Evolutionary conservation across 2,329 filamentous ascomycete genomes (phyloP).

Genomic region (Fusarium equiseti): DNA sequence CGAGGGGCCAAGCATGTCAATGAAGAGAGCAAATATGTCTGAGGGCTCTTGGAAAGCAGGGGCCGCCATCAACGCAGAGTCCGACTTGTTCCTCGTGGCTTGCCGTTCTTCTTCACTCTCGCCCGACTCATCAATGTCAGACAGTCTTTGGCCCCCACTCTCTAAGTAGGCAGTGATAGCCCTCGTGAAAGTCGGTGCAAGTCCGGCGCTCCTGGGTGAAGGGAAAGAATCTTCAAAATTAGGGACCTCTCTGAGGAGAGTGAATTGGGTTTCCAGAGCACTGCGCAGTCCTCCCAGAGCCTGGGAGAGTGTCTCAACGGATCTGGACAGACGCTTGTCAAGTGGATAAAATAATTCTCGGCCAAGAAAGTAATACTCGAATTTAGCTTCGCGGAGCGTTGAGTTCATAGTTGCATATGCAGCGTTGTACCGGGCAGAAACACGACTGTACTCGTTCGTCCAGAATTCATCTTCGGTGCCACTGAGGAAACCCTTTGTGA

Average conservation of each 20-base stretch:
- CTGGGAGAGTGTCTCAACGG: constrained; percentile 86
- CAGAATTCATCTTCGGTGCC: constrained; percentile 83
- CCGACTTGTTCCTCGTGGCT: constrained; percentile 46
- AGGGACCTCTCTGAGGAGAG: constrained; percentile 76
- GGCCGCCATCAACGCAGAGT: constrained; percentile 46
- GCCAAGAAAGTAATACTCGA: constrained; percentile 87
- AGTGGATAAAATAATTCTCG: constrained; percentile 82
- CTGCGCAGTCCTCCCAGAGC: constrained; percentile 91
- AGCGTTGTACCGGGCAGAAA: constrained; percentile 72
- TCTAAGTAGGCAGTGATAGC: constrained; percentile 52
- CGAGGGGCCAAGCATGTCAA: constrained; percentile 87
- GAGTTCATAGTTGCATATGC: constrained; percentile 79
- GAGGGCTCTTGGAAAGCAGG: constrained; percentile 70
- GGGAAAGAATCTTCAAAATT: constrained; percentile 23
- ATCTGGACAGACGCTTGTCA: constrained; percentile 83
- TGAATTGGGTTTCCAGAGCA: constrained; percentile 89
- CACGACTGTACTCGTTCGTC: constrained; percentile 72
- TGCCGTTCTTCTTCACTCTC: constrained; percentile 65
- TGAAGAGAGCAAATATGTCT: constrained; percentile 93
- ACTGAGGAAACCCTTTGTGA: constrained; percentile 85
- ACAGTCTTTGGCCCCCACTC: constrained; percentile 62
- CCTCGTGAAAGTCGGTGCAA: constrained; percentile 47
- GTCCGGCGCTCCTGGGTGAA: constrained; percentile 32
- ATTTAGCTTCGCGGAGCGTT: constrained; percentile 85
- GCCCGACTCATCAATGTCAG: constrained; percentile 74